Percentiles rank a stretch among this genome's conserved stretches.
Conservation (phyloP, 768 basidiomycete species). For the Lentinula raphanica region DNA sequence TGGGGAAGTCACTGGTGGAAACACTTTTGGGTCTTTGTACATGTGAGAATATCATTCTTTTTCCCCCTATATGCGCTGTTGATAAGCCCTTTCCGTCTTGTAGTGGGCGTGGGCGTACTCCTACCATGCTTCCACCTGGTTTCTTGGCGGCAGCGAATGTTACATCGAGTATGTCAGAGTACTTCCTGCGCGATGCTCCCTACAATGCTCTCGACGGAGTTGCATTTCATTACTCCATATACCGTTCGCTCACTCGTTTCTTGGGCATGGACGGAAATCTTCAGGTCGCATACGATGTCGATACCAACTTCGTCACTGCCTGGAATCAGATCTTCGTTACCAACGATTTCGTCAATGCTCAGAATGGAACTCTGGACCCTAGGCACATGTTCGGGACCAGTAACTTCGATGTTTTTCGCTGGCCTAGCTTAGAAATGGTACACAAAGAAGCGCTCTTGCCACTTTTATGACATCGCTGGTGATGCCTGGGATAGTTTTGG, state of each 20-base stretch:
- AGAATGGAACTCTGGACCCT: conserved; percentile 65
- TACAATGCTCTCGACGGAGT: conserved; percentile 64
- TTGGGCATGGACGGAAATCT: conserved; percentile 96
- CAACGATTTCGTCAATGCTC: conserved; percentile 80
- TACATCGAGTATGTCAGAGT: conserved; percentile 59
- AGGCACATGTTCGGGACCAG: conserved; percentile 86
- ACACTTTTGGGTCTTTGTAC: conserved; percentile 85
- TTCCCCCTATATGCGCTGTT: neutral
- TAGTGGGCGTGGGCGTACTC: conserved; percentile 87
- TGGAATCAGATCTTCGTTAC: conserved; percentile 91
- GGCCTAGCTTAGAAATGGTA: conserved; percentile 88
- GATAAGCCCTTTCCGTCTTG: neutral
- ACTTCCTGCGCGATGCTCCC: conserved; percentile 73
- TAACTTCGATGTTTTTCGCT: conserved; percentile 94
- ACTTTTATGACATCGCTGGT: conserved; percentile 76
- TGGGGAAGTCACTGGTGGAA: conserved; percentile 93
- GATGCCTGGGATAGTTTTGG: conserved; percentile 85
- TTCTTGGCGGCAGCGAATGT: conserved; percentile 67
- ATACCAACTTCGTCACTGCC: conserved; percentile 80
- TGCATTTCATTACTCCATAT: conserved; percentile 93
- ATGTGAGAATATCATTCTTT: conserved; percentile 41
- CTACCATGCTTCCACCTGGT: conserved; percentile 58
- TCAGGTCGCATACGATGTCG: conserved; percentile 81
- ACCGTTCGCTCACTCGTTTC: conserved; percentile 81
- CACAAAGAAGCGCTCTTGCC: conserved; percentile 66